Conservation (phyloP, 2,329 filamentous ascomycete genomes). For the Alternaria brassicae region DNA sequence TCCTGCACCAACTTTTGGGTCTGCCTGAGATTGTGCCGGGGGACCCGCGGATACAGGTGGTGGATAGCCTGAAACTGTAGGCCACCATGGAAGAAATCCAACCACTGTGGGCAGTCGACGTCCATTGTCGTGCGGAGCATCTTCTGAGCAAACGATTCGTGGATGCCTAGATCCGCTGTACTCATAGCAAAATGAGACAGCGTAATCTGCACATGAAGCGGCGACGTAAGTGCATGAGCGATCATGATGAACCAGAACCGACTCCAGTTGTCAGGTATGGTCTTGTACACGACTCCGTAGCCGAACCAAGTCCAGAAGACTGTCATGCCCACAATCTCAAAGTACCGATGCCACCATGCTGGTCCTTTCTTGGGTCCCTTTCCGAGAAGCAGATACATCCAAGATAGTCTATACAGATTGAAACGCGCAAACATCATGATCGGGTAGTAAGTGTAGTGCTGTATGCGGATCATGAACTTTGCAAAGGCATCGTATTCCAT, state of each 20-base stretch:
- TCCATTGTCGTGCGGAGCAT: constrained; percentile 78
- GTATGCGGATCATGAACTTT: constrained; percentile 65
- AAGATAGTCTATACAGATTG: constrained; percentile 74
- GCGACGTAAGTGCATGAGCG: constrained; percentile 70
- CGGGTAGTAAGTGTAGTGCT: constrained; percentile 73
- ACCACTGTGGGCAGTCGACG: constrained; percentile 73
- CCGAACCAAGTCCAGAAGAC: constrained; percentile 74
- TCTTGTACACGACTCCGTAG: constrained; percentile 68
- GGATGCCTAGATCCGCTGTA: constrained; percentile 67
- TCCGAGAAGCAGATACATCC: constrained; percentile 67
- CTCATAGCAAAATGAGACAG: constrained; percentile 77
- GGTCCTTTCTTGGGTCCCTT: constrained; percentile 64
- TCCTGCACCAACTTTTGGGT: constrained; percentile 67
- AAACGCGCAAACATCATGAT: constrained; percentile 72
- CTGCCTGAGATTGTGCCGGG: constrained; percentile 70
- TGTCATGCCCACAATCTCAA: constrained; percentile 68
- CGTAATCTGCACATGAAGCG: constrained; percentile 75
- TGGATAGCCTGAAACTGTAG: constrained; percentile 77
- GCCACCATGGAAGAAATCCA: constrained; percentile 75
- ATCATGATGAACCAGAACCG: constrained; percentile 69
- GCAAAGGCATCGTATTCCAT: constrained; percentile 70
- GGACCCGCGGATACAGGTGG: constrained; percentile 72
- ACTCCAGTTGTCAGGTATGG: constrained; percentile 64
- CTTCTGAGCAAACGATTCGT: constrained; percentile 72
- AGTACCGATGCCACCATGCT: constrained; percentile 72